These are phyloP conservation scores for Imleria badia DNA, from an alignment of 768 basidiomycete genomes.

Conservation along the genomic window DNA sequence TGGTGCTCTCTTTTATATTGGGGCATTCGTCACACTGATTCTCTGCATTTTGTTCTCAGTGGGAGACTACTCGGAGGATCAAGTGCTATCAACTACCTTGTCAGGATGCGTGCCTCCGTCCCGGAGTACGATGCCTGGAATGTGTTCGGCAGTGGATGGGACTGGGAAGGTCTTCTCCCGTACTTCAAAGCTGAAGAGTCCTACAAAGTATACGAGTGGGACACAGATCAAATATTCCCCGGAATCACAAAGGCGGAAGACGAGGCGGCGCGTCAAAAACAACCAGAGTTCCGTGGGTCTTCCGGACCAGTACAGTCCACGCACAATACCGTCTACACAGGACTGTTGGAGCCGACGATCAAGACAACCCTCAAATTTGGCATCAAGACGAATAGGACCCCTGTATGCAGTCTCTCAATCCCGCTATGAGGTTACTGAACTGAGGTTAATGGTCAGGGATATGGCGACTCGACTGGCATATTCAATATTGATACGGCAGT, in stretches of 20 bases:
- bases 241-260: conserved; percentile 14
- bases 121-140: conserved; percentile 20
- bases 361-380: conserved; percentile 4
- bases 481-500: conserved; percentile 23
- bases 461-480: conserved; percentile 15
- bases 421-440: background rate
- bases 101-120: conserved; percentile 20
- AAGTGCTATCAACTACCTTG: conserved; percentile 18
- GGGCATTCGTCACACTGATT: background rate
- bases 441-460: conserved; percentile 7
- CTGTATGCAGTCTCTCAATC: conserved; percentile 1
- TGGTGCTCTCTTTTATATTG: background rate
- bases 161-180: conserved; percentile 16
- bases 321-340: conserved; percentile 14
- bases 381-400: conserved; percentile 17
- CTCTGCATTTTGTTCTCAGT: background rate
- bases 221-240: conserved; percentile 13
- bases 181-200: conserved; percentile 15
- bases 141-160: conserved; percentile 17
- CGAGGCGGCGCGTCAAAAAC: conserved; percentile 5
- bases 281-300: conserved; percentile 11
- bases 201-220: conserved; percentile 5
- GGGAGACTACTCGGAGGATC: conserved; percentile 22
- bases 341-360: conserved; percentile 12
- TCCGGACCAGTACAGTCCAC: conserved; percentile 13